phyloP scores from a whole-genome alignment of 164 flowering plant species.

The Umbellularia californica region DNA sequence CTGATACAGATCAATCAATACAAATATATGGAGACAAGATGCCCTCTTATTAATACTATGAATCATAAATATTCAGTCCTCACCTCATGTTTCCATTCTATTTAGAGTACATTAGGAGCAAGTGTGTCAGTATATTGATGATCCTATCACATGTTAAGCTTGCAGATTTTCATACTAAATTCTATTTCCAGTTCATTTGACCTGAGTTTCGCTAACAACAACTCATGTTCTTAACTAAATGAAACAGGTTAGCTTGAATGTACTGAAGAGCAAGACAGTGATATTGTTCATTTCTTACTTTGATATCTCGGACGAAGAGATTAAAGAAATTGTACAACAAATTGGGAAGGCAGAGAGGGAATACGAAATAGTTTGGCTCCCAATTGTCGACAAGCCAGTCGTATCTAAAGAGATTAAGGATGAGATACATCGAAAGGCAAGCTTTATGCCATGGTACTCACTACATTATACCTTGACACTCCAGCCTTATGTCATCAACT shows the following conservation, averaged over 20 bases:
- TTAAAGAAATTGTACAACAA: slow-evolving; percentile 9
- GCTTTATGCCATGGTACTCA: slow-evolving; percentile 62
- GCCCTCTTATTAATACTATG: too few species aligned
- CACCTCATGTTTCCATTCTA: too few species aligned
- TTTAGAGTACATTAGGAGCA: too few species aligned
- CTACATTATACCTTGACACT: slow-evolving; percentile 39
- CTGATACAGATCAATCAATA: too few species aligned
- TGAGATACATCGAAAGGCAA: not conserved
- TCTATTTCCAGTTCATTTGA: too few species aligned
- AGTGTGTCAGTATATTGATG: too few species aligned
- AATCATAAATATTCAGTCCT: too few species aligned
- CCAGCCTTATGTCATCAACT: slow-evolving; percentile 30
- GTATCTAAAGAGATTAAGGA: not conserved
- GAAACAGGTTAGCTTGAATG: slow-evolving; percentile 51
- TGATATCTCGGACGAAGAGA: slow-evolving; percentile 53
- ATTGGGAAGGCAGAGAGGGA: slow-evolving; percentile 43
- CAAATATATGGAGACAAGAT: too few species aligned
- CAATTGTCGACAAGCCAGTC: slow-evolving; percentile 42
- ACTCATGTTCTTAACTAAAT: too few species aligned
- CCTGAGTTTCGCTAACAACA: too few species aligned
- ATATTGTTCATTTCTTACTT: slow-evolving; percentile 68
- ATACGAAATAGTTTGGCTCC: slow-evolving; percentile 85
- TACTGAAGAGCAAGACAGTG: slow-evolving; percentile 62
- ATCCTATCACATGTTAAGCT: too few species aligned
- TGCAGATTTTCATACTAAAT: too few species aligned